phyloP scores from a whole-genome alignment of 2,329 filamentous ascomycete species.

The Pseudogymnoascus sp. region DNA sequence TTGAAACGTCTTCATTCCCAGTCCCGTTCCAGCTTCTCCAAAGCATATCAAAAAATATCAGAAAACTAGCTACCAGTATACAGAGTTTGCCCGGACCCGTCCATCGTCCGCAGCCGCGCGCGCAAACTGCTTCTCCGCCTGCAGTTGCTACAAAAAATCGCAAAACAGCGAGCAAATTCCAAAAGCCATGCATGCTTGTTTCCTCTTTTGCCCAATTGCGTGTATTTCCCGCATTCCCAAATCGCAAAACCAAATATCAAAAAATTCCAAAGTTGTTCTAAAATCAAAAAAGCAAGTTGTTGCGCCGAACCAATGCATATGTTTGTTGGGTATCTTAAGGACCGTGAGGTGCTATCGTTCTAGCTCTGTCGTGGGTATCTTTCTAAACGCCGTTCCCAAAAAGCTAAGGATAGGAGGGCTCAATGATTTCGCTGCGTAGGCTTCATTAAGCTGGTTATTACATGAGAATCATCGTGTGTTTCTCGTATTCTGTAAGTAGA shows the following conservation, averaged over 20 bases:
- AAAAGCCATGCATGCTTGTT: background rate
- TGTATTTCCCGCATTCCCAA: background rate
- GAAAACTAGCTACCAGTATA: background rate
- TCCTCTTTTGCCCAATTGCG: background rate
- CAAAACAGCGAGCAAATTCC: background rate
- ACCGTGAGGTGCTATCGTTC: constrained; percentile 11
- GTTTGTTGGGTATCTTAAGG: constrained; percentile 11
- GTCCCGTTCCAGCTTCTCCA: background rate
- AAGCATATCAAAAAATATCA: background rate
- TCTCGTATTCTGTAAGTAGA: constrained; percentile 7
- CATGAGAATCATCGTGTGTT: background rate
- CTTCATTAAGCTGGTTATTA: constrained; percentile 8
- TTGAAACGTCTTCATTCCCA: background rate
- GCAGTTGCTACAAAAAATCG: background rate
- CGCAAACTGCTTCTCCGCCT: background rate
- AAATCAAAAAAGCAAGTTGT: background rate
- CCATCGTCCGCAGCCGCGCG: background rate
- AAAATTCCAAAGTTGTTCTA: background rate
- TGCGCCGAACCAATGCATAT: constrained; percentile 7
- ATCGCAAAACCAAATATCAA: background rate
- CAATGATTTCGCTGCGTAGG: constrained; percentile 15
- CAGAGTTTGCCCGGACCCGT: background rate
- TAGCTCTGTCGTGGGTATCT: constrained; percentile 11
- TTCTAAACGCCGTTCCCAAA: constrained; percentile 2
- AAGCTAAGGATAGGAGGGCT: constrained; percentile 8